Evolutionary conservation across 2,329 filamentous ascomycete genomes (phyloP), one percentile per base, ranked within the genome.

Genomic region (Nothophaeocryptopus gaeumannii): DNA sequence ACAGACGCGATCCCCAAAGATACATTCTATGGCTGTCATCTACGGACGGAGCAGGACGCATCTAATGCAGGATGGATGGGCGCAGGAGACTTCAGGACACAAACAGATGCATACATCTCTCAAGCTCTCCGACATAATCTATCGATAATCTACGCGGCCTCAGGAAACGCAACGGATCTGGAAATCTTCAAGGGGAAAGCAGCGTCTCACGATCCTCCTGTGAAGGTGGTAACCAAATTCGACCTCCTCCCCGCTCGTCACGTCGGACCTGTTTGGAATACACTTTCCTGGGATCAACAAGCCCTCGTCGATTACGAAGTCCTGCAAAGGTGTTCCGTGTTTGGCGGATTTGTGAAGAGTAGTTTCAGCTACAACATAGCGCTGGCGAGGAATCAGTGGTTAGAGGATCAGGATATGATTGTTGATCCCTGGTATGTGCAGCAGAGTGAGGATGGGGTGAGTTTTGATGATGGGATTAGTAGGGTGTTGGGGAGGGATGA

Each of bases 221-320:
- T 76, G 9, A 70, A 65, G 15, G 71, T 76, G 4, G 67, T 74
- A 5, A 67, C 67, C 12, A 78, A 77, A 59, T 50, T 65, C 12
- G 70, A 76, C 29, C 58, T 79, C 2, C 64, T 79, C 5, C 69
- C 51, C 49, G 60, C 14, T 51, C 20, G 20, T 4, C 58, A 16
- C 0, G 73, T 76, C 43, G 59, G 68, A 2, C 52, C 53, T 13
- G 53, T 52, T 8, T 63, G 79, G 5, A 49, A 64, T 10, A 50
- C 51, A 14, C 59, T 79, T 33, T 71, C 63, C 14, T 77, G 72
- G 71, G 75, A 78, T 59, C 76, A 79, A 63, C 72, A 74, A 49
- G 72, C 70, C 2, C 63, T 79, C 14, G 70, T 79, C 5, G 77
- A 80, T 60, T 78, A 74, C 61, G 74, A 78, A 55, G 70, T 80